Conservation (phyloP, 805 yeast genomes). For the Lachancea lanzarotensis region DNA sequence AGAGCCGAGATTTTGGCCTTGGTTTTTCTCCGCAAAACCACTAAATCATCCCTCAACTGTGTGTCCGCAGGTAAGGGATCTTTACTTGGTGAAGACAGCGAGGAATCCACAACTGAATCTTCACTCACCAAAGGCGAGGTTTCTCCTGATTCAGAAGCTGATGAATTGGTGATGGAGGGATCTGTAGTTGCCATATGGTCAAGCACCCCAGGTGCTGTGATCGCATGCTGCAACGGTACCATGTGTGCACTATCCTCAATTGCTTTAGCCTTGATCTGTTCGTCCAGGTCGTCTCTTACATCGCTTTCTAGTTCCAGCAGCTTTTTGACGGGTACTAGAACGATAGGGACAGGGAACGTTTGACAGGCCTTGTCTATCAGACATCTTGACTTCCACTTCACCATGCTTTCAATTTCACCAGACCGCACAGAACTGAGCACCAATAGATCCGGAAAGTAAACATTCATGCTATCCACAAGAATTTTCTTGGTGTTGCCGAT, state of each 20-base stretch:
- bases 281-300: conserved; percentile 10
- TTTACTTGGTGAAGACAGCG: neutral
- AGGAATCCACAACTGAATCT: neutral
- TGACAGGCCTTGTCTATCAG: conserved; percentile 24
- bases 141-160: neutral
- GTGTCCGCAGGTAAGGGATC: neutral
- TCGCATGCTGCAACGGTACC: neutral
- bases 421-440: conserved; percentile 22
- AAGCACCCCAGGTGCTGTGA: neutral
- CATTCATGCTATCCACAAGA: conserved; percentile 27
- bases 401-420: conserved; percentile 20
- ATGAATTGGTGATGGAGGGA: neutral
- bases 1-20: neutral
- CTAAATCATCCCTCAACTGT: neutral
- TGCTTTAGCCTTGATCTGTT: neutral
- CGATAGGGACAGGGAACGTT: conserved; percentile 26
- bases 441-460: conserved; percentile 30
- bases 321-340: conserved; percentile 25
- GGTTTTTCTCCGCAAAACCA: neutral
- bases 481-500: conserved; percentile 24
- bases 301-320: conserved; percentile 25
- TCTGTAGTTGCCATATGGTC: neutral
- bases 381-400: conserved; percentile 22
- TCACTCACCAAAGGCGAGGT: neutral
- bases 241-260: neutral